Percentiles rank a stretch among this genome's conserved stretches.
These are phyloP conservation scores for Syzygium oleosum DNA, from an alignment of 345 rosid genomes.

Conservation along the genomic window DNA sequence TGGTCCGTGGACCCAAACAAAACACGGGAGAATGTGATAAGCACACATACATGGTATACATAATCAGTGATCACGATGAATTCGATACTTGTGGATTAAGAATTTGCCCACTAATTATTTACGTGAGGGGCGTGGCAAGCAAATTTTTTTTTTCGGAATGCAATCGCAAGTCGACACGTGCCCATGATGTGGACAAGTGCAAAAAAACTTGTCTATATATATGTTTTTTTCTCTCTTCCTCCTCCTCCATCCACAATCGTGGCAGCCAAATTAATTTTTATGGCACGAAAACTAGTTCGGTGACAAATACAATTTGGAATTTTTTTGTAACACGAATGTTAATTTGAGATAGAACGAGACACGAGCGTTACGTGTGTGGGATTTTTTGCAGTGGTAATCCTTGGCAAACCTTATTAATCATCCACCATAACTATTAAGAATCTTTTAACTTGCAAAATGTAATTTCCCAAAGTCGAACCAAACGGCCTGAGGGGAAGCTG, in stretches of 20 bases:
- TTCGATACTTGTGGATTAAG: background rate
- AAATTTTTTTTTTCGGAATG: fast-evolving
- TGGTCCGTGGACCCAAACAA: background rate
- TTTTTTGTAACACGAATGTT: background rate
- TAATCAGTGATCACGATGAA: background rate
- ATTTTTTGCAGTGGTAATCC: too few relatives aligned
- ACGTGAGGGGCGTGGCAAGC: background rate
- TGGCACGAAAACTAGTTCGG: fast-evolving
- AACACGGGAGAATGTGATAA: background rate
- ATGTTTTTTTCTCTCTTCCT: background rate
- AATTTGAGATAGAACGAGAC: background rate
- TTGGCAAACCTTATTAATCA: too few relatives aligned
- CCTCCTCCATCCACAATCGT: background rate
- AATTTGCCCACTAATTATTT: background rate
- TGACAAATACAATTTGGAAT: fast-evolving
- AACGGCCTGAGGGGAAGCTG: too few relatives aligned
- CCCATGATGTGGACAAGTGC: too few relatives aligned
- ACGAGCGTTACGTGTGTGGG: background rate
- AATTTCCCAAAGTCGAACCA: background rate
- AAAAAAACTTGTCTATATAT: background rate
- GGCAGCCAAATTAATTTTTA: background rate
- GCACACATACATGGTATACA: background rate
- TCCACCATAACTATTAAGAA: too few relatives aligned
- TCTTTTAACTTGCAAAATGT: background rate
- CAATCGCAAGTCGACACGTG: background rate